Evolutionary conservation across 2,329 filamentous ascomycete species (phyloP), one percentile per base, ranked within the genome.

Genomic region (Thelonectria discophora): DNA sequence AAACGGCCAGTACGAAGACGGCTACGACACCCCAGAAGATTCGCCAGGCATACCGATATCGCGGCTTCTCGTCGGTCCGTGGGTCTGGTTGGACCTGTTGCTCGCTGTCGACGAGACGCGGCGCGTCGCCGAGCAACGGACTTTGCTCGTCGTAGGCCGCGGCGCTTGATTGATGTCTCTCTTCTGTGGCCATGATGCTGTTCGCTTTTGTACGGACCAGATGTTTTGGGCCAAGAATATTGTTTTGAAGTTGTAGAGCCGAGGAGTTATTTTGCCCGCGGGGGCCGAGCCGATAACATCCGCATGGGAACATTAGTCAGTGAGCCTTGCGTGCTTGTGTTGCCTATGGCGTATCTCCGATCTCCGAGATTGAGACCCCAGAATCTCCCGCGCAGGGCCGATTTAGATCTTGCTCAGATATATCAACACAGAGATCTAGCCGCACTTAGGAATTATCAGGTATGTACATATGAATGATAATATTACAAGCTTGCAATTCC

Each of bases 1-100:
- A 81, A 15, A 80, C 58, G 1, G 63, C 74, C 13, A 79, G 63
- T 13, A 79, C 49, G 1, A 77, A 40, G 1, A 69, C 67, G 1
- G 60, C 74, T 7, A 75, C 17, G 13, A 80, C 30, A n/a, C 63
- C 20, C 78, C 77, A 79, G 49, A 79, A 72, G 17, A 68, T 59
- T 40, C 75, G 70, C 79, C 78, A 79, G 18, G 52, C 60, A 24
- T 65, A 66, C 48, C 63, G 56, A 18, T 52, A 51, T n/a, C 15
- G 51, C 1, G 63, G 17, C 20, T 54, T 53, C 42, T 57, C 55
- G 45, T 60, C 55, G n/a, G 42, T 37, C 20, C 51, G 56, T 6
- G 54, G 61, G 51, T 62, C 46, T 20, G 46, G 11, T 32, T 46
- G 10, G 15, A 20, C 49, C 18, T 58, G 60, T 18, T 58, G 60